Evolutionary conservation across 2,329 filamentous ascomycete species (phyloP), one percentile per base, ranked within the genome.

Genomic region (Sclerotinia nivalis): DNA sequence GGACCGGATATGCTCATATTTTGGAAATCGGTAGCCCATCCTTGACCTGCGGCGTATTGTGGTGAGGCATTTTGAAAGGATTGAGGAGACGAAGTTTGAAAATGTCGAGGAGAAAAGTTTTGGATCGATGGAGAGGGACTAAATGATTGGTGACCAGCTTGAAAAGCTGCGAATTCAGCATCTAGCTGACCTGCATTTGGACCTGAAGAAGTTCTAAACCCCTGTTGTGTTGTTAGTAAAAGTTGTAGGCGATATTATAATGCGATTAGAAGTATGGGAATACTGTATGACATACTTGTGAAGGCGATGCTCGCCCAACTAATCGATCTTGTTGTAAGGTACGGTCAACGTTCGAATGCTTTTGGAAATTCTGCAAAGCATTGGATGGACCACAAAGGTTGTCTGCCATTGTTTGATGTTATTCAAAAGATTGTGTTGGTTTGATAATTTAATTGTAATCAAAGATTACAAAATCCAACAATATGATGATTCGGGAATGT

Each of bases 281-380:
- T 61, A 60, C 15, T 25, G 18, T 8, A 25, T 25, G 12, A 60
- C 80, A 72, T 80, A 89, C 88, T 79, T 89, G 86, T 64, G 83
- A 80, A 58, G 85, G 83, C 66, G 84, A 81, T 68, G 85, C 83
- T 71, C 85, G 84, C 13, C 84, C 81, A 49, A 84, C 80, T 54
- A 91, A 79, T 60, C 89, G 86, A 79, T 93, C 90, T 80, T 92
- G 90, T 78, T 92, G 90, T 69, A 92, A 82, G 12, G 88, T 90
- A 69, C 89, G 83, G 78, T 92, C 89, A 72, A 86, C 83, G 55
- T 86, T 84, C 15, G 85, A 83, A 80, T 92, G 89, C 79, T 92
- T 91, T 78, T 90, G 88, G 79, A 92, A 89, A 76, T 86, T 89
- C 76, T 91, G 88, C 52, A 92, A 84, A 73, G 89, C 85, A 80